Evolutionary conservation across 306 rosid species (phyloP).

Genomic region (Cucumis cinereus): DNA sequence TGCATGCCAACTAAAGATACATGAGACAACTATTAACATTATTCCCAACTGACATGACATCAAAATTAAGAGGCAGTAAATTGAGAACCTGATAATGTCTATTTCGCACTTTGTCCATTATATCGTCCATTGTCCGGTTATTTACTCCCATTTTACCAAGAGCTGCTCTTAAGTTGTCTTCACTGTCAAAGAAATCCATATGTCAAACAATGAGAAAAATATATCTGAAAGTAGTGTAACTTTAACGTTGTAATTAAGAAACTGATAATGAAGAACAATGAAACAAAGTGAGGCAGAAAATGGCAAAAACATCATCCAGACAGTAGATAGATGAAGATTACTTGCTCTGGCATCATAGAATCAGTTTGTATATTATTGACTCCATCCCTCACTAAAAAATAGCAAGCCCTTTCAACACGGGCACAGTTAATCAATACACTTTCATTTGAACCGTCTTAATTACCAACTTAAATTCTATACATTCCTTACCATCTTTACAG

Average conservation of each 20-base stretch:
- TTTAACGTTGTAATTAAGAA: background rate
- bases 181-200: slow-evolving; percentile 35
- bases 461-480: background rate
- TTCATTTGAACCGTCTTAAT: background rate
- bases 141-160: slow-evolving; percentile 76
- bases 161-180: slow-evolving; percentile 87
- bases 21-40: slow-evolving; percentile 14
- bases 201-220: slow-evolving; percentile 3
- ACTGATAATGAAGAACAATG: background rate
- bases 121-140: slow-evolving; percentile 54
- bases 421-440: background rate
- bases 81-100: slow-evolving; percentile 71
- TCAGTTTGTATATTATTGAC: background rate
- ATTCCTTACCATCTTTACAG: background rate
- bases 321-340: background rate
- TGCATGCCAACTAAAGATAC: slow-evolving; percentile 77
- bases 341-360: background rate
- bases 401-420: background rate
- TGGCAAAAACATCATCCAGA: background rate
- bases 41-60: slow-evolving; percentile 11
- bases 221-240: background rate
- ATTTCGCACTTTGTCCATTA: slow-evolving; percentile 74
- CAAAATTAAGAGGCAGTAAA: slow-evolving; percentile 10
- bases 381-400: background rate
- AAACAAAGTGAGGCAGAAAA: background rate